Conservation (phyloP, 495 filamentous ascomycete genomes). For the Cercophora sp. region DNA sequence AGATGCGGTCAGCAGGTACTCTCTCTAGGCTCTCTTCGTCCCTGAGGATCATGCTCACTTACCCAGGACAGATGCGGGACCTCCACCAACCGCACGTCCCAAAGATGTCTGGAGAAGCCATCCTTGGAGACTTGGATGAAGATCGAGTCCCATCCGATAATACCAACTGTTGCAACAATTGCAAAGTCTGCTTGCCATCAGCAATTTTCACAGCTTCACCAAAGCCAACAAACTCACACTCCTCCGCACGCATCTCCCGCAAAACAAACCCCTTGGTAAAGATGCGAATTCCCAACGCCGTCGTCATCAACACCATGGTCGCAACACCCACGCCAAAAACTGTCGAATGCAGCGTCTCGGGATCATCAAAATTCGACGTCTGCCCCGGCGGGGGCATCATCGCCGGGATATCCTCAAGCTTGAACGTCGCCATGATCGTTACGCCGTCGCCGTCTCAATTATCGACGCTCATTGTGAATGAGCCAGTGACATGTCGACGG, state of each 20-base stretch:
- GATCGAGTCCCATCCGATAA: slow-evolving; percentile 23
- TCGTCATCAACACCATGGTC: slow-evolving; percentile 17
- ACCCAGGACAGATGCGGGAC: slow-evolving; percentile 17
- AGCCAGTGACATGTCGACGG: background rate
- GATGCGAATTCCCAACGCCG: slow-evolving; percentile 17
- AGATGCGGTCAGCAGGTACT: background rate
- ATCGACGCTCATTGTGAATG: background rate
- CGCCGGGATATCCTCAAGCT: slow-evolving; percentile 16
- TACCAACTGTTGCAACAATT: too few species aligned
- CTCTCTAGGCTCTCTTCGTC: too few species aligned
- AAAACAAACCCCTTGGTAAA: slow-evolving; percentile 21
- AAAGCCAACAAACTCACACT: slow-evolving; percentile 10
- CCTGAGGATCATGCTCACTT: background rate
- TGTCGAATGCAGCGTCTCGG: slow-evolving; percentile 15
- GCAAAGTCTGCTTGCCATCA: background rate
- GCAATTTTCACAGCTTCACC: background rate
- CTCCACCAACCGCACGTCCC: slow-evolving; percentile 18
- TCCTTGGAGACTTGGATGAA: slow-evolving; percentile 20
- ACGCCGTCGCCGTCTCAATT: background rate
- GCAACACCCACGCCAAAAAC: slow-evolving; percentile 18
- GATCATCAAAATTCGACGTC: slow-evolving; percentile 20
- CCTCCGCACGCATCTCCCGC: slow-evolving; percentile 19
- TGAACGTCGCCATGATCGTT: background rate
- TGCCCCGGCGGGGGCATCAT: slow-evolving; percentile 24
- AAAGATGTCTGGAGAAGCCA: slow-evolving; percentile 25